These are phyloP conservation scores for Botrytis paeoniae DNA, from an alignment of 2,329 filamentous ascomycete genomes.

Conservation along the genomic window DNA sequence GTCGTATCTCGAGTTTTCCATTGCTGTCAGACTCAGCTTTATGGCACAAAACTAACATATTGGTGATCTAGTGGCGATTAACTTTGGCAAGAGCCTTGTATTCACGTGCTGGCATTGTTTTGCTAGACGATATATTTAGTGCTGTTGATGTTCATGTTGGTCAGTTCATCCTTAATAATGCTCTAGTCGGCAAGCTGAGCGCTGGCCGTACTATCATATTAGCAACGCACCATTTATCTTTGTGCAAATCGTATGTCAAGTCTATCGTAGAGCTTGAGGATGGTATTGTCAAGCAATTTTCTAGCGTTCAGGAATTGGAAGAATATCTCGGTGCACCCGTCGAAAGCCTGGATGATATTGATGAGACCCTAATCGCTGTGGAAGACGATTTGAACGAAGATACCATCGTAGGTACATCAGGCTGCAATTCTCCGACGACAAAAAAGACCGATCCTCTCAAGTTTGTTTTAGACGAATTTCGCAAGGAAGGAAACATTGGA, in stretches of 20 bases:
- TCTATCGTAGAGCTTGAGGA: conserved; percentile 61
- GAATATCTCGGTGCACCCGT: conserved; percentile 17
- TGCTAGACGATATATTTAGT: conserved; percentile 82
- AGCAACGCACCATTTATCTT: conserved; percentile 73
- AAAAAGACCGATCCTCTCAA: conserved; percentile 10
- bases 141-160: conserved; percentile 78
- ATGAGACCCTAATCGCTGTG: neutral
- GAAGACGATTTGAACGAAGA: neutral
- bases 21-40: neutral
- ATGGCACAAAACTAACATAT: conserved; percentile 41
- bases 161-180: conserved; percentile 72
- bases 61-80: conserved; percentile 56
- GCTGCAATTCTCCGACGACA: neutral
- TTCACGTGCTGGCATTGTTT: conserved; percentile 68
- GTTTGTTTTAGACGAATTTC: conserved; percentile 18
- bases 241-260: conserved; percentile 66
- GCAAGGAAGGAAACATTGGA: conserved; percentile 18
- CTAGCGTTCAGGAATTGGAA: conserved; percentile 17
- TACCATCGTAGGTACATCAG: neutral
- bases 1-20: neutral
- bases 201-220: conserved; percentile 68
- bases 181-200: conserved; percentile 66
- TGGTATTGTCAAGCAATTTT: conserved; percentile 16
- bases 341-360: conserved; percentile 7
- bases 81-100: conserved; percentile 76